Percentiles rank a stretch among this genome's conserved stretches.
Evolutionary conservation across 2,329 filamentous ascomycete genomes (phyloP).

Genomic region (Sordariomycetes sp.): DNA sequence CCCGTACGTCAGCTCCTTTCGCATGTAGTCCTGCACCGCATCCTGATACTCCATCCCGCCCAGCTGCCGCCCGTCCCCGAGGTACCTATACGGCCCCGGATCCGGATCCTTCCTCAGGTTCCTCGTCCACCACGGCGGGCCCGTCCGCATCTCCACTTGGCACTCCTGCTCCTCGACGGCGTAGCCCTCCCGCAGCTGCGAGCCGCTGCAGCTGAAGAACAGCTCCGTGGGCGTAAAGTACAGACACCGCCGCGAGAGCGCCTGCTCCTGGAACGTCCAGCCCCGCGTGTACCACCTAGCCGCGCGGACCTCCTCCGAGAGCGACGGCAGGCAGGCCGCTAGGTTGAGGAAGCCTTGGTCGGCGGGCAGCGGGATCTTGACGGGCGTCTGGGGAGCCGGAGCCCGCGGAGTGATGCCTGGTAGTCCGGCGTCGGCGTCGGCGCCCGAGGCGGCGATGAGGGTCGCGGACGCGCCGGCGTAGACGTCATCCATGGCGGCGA

Average conservation of each 20-base stretch:
- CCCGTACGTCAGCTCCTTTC: slow-evolving; percentile 1
- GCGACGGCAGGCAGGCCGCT: neutral
- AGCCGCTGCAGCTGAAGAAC: slow-evolving; percentile 1
- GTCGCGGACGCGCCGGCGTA: slow-evolving; percentile 4
- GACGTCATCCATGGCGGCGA: slow-evolving; percentile 7
- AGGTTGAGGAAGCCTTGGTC: slow-evolving; percentile 2
- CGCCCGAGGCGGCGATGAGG: neutral
- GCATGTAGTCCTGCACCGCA: slow-evolving; percentile 6
- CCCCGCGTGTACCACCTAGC: neutral
- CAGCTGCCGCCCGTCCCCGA: slow-evolving; percentile 3
- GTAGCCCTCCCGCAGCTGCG: slow-evolving; percentile 1
- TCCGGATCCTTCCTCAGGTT: slow-evolving; percentile 8
- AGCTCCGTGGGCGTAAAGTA: neutral
- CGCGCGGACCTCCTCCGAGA: slow-evolving; percentile 5
- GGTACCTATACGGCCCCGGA: slow-evolving; percentile 6
- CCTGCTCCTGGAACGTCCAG: slow-evolving; percentile 4
- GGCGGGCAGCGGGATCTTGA: neutral
- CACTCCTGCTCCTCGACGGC: neutral
- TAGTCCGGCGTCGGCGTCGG: neutral
- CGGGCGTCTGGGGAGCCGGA: neutral
- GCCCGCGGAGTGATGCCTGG: neutral
- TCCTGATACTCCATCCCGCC: slow-evolving; percentile 6
- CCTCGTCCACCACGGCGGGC: slow-evolving; percentile 8
- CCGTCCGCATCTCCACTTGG: slow-evolving; percentile 4
- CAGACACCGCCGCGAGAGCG: neutral